A percentile compares a stretch with the other conserved stretches of the same genome.
phyloP scores from a whole-genome alignment of 768 basidiomycete species.

The Panaeolus papilionaceus region DNA sequence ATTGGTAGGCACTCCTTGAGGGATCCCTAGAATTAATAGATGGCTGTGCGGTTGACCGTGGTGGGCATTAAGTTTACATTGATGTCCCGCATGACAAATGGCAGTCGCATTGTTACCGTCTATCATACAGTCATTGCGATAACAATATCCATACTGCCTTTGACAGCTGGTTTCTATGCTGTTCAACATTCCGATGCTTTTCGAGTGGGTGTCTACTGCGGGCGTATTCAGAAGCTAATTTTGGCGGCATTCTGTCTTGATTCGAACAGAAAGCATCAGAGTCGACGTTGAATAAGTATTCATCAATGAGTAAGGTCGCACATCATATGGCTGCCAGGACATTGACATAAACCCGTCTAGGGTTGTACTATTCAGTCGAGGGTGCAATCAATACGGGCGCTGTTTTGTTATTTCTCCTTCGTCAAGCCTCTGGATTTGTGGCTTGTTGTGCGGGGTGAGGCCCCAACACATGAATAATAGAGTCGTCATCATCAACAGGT shows the following conservation, averaged over 20 bases:
- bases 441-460: no score
- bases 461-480: neutral
- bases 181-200: neutral
- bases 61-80: neutral
- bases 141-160: neutral
- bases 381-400: neutral
- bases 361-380: neutral
- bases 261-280: neutral
- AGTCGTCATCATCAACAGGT: neutral
- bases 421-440: neutral
- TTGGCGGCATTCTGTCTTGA: neutral
- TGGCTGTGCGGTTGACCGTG: neutral
- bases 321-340: no score
- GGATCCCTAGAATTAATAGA: neutral
- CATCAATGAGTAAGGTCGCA: neutral
- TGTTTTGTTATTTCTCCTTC: neutral
- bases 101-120: neutral
- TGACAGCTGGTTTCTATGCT: slow-evolving; percentile 2
- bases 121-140: neutral
- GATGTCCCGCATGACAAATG: neutral
- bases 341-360: neutral
- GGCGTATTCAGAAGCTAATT: neutral
- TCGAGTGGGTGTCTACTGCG: neutral
- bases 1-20: neutral
- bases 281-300: neutral